A percentile compares a stretch with the other conserved stretches of the same genome.
These are phyloP conservation scores for Hypericum perforatum DNA, from an alignment of 345 rosid genomes.

Conservation along the genomic window DNA sequence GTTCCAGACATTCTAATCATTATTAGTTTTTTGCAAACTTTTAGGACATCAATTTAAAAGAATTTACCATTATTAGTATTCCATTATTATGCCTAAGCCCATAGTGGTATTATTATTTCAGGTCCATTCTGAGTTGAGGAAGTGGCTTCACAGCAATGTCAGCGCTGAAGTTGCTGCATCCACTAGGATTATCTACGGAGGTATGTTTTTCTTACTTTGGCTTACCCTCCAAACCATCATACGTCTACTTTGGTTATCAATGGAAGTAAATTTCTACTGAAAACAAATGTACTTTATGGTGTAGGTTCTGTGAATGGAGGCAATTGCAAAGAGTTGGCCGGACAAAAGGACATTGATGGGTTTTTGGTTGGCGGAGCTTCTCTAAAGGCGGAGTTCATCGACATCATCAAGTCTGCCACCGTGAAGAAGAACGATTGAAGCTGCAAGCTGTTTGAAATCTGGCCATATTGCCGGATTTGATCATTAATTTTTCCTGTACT, in stretches of 20 bases:
- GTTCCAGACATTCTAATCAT: too few species aligned
- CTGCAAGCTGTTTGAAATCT: too few species aligned
- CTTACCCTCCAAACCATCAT: background rate
- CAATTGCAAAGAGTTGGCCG: conserved; percentile 76
- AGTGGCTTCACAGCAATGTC: conserved; percentile 65
- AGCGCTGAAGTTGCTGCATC: conserved; percentile 63
- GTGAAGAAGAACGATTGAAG: conserved; percentile 36
- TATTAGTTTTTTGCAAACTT: too few species aligned
- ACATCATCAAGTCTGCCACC: conserved; percentile 45
- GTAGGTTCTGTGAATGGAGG: conserved; percentile 73
- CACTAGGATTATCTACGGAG: conserved; percentile 85
- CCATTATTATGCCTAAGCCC: too few species aligned
- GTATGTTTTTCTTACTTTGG: conserved; percentile 24
- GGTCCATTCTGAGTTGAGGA: conserved; percentile 81
- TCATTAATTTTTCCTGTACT: too few species aligned
- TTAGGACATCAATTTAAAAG: too few species aligned
- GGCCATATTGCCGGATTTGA: too few species aligned
- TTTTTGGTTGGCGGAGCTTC: conserved; percentile 93
- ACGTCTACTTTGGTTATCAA: background rate
- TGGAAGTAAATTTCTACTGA: background rate
- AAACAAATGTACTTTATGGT: background rate
- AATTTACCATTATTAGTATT: too few species aligned
- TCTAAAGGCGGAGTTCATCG: conserved; percentile 61
- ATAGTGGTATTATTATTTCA: conserved; percentile 14
- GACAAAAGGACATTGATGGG: conserved; percentile 70